phyloP scores from a whole-genome alignment of 768 basidiomycete species.

The Asterophora lycoperdoides region DNA sequence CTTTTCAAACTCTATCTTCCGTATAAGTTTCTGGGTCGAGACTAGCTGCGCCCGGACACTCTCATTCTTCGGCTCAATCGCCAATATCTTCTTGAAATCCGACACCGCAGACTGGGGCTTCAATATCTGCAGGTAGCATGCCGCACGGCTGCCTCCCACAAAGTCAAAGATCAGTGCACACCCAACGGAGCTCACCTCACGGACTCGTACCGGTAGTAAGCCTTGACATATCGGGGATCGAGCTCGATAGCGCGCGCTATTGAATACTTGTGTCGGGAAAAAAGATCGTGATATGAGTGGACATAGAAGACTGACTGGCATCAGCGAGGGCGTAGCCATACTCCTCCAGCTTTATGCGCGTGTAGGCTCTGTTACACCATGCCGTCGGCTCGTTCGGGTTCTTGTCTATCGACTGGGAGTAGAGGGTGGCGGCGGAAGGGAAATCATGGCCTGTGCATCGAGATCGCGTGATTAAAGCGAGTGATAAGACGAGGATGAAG shows the following conservation, averaged over 20 bases:
- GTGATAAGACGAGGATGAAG: neutral
- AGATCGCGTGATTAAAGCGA: slow-evolving; percentile 1
- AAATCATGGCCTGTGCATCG: slow-evolving; percentile 62
- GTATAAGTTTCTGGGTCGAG: slow-evolving; percentile 86
- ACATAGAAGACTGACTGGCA: slow-evolving; percentile 56
- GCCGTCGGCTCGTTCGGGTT: slow-evolving; percentile 87
- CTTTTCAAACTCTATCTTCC: slow-evolving; percentile 91
- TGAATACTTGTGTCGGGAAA: slow-evolving; percentile 9
- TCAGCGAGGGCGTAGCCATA: slow-evolving; percentile 89
- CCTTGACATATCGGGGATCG: slow-evolving; percentile 88
- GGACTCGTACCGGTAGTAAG: slow-evolving; percentile 67
- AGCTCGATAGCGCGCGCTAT: slow-evolving; percentile 81
- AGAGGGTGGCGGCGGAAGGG: slow-evolving; percentile 67
- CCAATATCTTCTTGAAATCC: slow-evolving; percentile 83
- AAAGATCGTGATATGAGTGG: neutral
- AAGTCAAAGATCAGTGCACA: neutral
- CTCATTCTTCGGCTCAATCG: slow-evolving; percentile 84
- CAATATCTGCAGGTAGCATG: slow-evolving; percentile 85
- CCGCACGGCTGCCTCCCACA: slow-evolving; percentile 59
- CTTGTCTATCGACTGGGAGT: slow-evolving; percentile 78
- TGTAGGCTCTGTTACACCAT: slow-evolving; percentile 93
- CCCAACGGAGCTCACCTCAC: neutral
- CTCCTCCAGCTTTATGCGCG: slow-evolving; percentile 89
- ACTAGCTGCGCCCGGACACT: slow-evolving; percentile 74
- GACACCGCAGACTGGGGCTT: slow-evolving; percentile 81